These are phyloP conservation scores for Cucumis cinereus DNA, from an alignment of 306 rosid species.

Conservation along the genomic window DNA sequence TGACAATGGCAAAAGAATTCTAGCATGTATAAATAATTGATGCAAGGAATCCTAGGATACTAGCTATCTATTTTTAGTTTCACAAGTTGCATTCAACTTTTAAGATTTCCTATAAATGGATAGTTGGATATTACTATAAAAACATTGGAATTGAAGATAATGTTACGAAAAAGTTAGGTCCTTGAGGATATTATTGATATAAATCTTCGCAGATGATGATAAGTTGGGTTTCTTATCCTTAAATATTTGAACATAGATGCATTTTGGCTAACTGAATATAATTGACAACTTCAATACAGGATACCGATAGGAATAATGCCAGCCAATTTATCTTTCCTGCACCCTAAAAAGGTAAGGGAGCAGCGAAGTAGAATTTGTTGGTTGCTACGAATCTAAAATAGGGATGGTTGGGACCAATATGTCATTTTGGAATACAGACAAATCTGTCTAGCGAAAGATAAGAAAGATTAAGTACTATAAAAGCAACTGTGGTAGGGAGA, in stretches of 20 bases:
- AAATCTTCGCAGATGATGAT: background rate
- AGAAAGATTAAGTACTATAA: background rate
- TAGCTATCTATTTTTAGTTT: background rate
- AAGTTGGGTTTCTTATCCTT: background rate
- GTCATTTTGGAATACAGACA: background rate
- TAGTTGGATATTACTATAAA: background rate
- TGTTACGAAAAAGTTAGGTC: background rate
- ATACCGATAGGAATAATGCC: background rate
- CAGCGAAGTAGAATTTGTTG: background rate
- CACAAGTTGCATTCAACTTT: background rate
- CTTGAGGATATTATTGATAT: background rate
- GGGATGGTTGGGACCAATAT: background rate
- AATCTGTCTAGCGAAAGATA: background rate
- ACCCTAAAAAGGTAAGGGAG: background rate
- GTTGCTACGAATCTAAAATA: background rate
- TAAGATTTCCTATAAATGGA: background rate
- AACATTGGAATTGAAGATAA: background rate
- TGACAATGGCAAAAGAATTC: background rate
- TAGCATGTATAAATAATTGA: background rate
- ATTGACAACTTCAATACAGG: background rate
- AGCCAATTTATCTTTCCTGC: background rate
- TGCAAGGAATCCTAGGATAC: background rate
- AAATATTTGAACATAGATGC: background rate
- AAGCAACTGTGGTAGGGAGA: background rate
- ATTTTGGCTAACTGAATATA: background rate